Evolutionary conservation across 345 rosid species (phyloP).

Genomic region (Populus nigra): DNA sequence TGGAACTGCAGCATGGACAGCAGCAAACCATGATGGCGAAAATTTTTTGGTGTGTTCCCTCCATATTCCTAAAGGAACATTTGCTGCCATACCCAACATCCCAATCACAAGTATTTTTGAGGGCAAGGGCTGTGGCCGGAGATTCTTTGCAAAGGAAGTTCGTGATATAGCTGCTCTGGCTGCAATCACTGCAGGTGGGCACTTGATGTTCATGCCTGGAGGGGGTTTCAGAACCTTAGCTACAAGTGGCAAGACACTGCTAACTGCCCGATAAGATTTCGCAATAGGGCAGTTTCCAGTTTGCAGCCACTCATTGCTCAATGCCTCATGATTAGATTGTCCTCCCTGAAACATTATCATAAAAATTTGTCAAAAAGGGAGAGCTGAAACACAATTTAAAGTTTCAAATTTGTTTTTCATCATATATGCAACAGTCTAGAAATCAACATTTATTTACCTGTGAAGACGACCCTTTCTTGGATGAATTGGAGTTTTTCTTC

Average conservation of each 20-base stretch:
- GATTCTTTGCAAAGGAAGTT: conserved; percentile 88
- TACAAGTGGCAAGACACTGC: conserved; percentile 73
- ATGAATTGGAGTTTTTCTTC: conserved; percentile 52
- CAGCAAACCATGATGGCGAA: conserved; percentile 83
- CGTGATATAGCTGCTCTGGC: conserved; percentile 87
- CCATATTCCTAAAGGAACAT: conserved; percentile 92
- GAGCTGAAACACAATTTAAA: background rate
- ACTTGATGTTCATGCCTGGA: conserved; percentile 57
- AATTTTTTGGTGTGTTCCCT: conserved; percentile 87
- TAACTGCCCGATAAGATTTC: conserved; percentile 80
- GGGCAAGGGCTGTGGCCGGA: conserved; percentile 91
- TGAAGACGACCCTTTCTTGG: conserved; percentile 64
- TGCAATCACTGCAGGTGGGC: conserved; percentile 80
- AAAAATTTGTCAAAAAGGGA: conserved; percentile 11
- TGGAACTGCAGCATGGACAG: conserved; percentile 94
- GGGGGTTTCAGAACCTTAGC: conserved; percentile 82
- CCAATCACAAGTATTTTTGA: conserved; percentile 77
- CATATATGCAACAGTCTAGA: background rate
- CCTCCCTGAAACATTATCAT: conserved; percentile 48
- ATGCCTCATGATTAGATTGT: conserved; percentile 62
- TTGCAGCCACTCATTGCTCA: conserved; percentile 81
- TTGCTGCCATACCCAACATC: conserved; percentile 90
- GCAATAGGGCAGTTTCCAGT: conserved; percentile 92
- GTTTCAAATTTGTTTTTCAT: background rate
- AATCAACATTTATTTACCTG: conserved; percentile 42